These are phyloP conservation scores for Mycena sanguinolenta DNA, from an alignment of 768 basidiomycete species.

Conservation along the genomic window DNA sequence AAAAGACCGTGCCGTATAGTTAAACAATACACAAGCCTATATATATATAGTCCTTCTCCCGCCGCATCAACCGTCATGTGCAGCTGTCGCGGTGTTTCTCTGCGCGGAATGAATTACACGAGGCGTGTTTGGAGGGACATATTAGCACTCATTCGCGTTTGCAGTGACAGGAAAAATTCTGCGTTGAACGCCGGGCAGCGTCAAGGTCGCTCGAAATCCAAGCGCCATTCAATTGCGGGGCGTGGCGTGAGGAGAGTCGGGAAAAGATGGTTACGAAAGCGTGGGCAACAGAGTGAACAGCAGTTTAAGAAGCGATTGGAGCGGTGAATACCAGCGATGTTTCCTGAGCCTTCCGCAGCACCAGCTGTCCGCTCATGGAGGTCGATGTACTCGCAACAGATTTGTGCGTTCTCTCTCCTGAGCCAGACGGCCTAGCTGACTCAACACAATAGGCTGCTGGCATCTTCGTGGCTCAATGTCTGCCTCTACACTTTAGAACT, in stretches of 20 bases:
- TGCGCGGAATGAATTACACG: too few species aligned
- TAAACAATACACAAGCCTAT: too few species aligned
- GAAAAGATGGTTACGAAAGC: neutral
- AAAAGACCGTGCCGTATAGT: neutral
- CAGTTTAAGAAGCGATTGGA: neutral
- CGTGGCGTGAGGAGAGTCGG: neutral
- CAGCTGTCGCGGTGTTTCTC: too few species aligned
- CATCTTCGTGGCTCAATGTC: constrained; percentile 15
- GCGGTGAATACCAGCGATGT: neutral
- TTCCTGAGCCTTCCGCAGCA: constrained; percentile 1
- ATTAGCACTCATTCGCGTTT: neutral
- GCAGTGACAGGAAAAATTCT: neutral
- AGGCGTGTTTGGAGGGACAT: neutral
- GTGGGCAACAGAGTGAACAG: neutral
- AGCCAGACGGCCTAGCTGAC: neutral
- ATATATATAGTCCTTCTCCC: too few species aligned
- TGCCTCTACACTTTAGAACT: constrained; percentile 10
- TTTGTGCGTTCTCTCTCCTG: constrained; percentile 5
- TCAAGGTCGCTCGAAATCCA: neutral
- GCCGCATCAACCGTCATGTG: too few species aligned
- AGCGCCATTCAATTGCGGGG: neutral
- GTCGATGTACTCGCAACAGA: neutral
- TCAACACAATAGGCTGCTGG: neutral
- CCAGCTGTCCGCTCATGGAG: constrained; percentile 11
- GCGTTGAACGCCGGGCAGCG: neutral